Percentiles rank a stretch among this genome's conserved stretches.
Conservation (phyloP, 2,329 filamentous ascomycete species). For the Penicillium sp. region DNA sequence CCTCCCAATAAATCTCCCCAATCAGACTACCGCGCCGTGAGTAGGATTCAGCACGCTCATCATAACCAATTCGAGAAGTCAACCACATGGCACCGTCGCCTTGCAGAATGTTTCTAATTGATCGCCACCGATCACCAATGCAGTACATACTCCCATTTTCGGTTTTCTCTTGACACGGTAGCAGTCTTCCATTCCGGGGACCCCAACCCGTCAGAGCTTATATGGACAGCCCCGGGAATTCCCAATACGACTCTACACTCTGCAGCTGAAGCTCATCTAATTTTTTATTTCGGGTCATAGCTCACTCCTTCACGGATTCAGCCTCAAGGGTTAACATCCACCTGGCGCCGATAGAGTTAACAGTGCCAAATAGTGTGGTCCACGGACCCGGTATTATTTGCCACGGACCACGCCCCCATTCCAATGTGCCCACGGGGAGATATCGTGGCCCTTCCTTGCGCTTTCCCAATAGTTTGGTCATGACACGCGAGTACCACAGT, state of each 20-base stretch:
- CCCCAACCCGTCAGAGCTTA: not conserved
- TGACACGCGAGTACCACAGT: slow-evolving; percentile 4
- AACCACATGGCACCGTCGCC: slow-evolving; percentile 26
- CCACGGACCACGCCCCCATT: not conserved
- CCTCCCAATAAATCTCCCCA: too few relatives aligned
- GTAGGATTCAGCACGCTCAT: slow-evolving; percentile 5
- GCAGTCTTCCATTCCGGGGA: slow-evolving; percentile 24
- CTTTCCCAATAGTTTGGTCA: slow-evolving; percentile 6
- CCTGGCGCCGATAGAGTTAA: slow-evolving; percentile 11
- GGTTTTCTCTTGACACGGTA: slow-evolving; percentile 20
- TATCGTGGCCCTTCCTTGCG: slow-evolving; percentile 6
- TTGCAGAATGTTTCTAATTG: slow-evolving; percentile 26
- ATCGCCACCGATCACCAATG: slow-evolving; percentile 17
- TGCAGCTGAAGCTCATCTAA: too few relatives aligned
- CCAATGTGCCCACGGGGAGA: slow-evolving; percentile 1
- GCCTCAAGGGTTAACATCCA: slow-evolving; percentile 19
- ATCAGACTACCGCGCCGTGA: not conserved
- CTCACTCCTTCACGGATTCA: not conserved
- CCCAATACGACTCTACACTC: not conserved
- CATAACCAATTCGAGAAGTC: slow-evolving; percentile 4
- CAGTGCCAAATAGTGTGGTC: slow-evolving; percentile 15
- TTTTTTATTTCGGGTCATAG: not conserved
- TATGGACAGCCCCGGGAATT: not conserved
- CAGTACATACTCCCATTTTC: slow-evolving; percentile 15
- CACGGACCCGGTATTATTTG: slow-evolving; percentile 3